Base-by-base conservation (phyloP, 495 filamentous ascomycete genomes). In the Neurospora sp. region DNA sequence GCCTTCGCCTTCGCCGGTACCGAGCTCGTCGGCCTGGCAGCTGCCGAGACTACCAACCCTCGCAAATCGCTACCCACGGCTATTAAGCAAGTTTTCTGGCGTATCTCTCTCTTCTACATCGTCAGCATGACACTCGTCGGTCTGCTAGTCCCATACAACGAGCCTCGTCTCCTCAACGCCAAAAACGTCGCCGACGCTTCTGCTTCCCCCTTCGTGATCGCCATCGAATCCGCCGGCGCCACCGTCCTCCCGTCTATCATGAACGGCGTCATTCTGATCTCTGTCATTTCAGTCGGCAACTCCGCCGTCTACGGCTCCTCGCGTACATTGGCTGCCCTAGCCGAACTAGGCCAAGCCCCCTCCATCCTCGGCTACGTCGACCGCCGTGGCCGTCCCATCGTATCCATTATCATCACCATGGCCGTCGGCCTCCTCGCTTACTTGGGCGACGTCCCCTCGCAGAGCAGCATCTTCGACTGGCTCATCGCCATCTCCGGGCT, bases 71-170 rank as follows among this genome's bases (percentile, higher is more conserved):
- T 97, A 8, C 94, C 94, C 0, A 92, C 90, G 1, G 94, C 94
- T 59, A 89, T 95, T 79, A 97, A 96, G 82, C 94, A 97, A 81
- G 94, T 97, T 48, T 97, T 97, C 82, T 97, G 94, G 94, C 91
- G 94, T 78, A 97, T 97, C 81, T 89, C 89, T 8, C 85, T 97
- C 74, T 96, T 96, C 81, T 96, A 96, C 82, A 85, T 96, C 41
- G 88, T 94, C 66, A 90, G 90, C 12, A 86, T 96, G 5, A 89
- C 87, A 27, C 81, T 96, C 0, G 89, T 96, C 69, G 93, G 93
- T 9, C 83, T 94, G 10, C 84, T 94, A 4, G 92, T 97, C 5
- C 90, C 90, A 0, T 95, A 93, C 81, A 84, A 84, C 74, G 87
- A 96, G 38, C 62, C 76, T 0, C 83, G 85, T 14, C 89, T 97